Conservation (phyloP, 139 green algal genomes). For the Picochlorum costavermella region DNA sequence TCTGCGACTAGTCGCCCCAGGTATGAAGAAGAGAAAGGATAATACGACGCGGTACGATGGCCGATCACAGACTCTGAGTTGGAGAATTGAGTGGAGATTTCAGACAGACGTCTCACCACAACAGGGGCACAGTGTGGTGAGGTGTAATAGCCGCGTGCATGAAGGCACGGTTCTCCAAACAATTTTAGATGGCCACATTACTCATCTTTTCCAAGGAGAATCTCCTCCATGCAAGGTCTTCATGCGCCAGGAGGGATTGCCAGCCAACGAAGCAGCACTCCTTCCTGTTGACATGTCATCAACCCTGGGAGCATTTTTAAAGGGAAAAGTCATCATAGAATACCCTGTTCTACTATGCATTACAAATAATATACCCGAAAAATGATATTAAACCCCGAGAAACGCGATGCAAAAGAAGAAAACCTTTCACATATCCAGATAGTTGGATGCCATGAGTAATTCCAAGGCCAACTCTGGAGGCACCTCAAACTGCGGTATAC, state of each 20-base stretch:
- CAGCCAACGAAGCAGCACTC: constrained; percentile 21
- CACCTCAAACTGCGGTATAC: constrained; percentile 92
- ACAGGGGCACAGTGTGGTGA: too few relatives aligned
- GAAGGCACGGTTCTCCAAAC: constrained; percentile 8
- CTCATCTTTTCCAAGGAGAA: too few relatives aligned
- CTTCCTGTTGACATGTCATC: constrained; percentile 9
- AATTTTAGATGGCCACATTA: constrained; percentile 14
- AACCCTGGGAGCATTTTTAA: constrained; percentile 11
- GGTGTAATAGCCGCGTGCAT: constrained; percentile 3
- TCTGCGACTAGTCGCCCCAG: constrained; percentile 27
- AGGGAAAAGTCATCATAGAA: constrained; percentile 23
- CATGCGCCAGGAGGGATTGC: constrained; percentile 22
- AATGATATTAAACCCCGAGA: neutral
- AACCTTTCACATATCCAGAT: constrained; percentile 71
- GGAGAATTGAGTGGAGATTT: constrained; percentile 29
- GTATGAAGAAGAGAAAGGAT: constrained; percentile 26
- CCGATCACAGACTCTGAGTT: constrained; percentile 18
- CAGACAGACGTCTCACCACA: neutral
- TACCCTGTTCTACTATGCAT: constrained; percentile 17
- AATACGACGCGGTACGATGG: constrained; percentile 34
- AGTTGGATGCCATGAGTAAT: constrained; percentile 94
- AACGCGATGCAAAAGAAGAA: neutral
- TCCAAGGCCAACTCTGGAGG: constrained; percentile 85
- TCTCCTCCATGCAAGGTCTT: constrained; percentile 10
- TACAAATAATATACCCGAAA: neutral